Evolutionary conservation across 768 basidiomycete species (phyloP), one percentile per base, ranked within the genome.

Genomic region (Amanita jacksonii): DNA sequence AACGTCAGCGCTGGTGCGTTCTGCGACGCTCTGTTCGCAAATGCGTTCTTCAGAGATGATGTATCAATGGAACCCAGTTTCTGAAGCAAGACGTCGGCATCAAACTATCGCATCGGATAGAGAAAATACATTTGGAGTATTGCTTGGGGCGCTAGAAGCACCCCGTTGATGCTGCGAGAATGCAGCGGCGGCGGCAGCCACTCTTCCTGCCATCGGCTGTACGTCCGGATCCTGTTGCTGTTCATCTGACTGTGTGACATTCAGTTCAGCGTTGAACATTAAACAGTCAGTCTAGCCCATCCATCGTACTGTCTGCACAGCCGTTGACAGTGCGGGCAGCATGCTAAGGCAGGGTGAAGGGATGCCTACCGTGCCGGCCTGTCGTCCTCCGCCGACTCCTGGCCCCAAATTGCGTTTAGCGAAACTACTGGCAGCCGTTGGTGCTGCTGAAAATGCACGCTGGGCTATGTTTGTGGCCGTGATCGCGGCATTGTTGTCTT

Each of bases 51-150:
- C 5, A 64, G 50, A 1, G 76, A 74, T 0, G 76, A 69, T 31
- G 70, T 69, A 57, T 80, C 74, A 18, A 81, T 64, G 46, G 75
- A 68, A n/a, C 76, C 77, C 42, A 81, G 68, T 72, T 68, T 75
- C 79, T 81, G 50, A 23, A 38, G 28, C 16, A 20, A 41, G 25
- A 39, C 3, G 25, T 12, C 8, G 10, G 13, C 10, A 8, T 9
- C 4, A 10, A 31, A 16, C 8, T n/a, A 40, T 8, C 8, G 23
- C 23, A n/a, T n/a, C n/a, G 34, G 9, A 36, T 4, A n/a, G 18
- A 19, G 5, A 6, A 36, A n/a, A 36, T 19, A 42, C 31, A 33
- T 22, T 42, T 1, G 18, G 8, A 19, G 30, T 22, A 19, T 28
- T 27, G 15, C 38, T n/a, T n/a, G 23, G 4, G n/a, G 13, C 8